Base-by-base conservation (phyloP, 2,329 filamentous ascomycete genomes). In the Scleromitrula shiraiana region DNA sequence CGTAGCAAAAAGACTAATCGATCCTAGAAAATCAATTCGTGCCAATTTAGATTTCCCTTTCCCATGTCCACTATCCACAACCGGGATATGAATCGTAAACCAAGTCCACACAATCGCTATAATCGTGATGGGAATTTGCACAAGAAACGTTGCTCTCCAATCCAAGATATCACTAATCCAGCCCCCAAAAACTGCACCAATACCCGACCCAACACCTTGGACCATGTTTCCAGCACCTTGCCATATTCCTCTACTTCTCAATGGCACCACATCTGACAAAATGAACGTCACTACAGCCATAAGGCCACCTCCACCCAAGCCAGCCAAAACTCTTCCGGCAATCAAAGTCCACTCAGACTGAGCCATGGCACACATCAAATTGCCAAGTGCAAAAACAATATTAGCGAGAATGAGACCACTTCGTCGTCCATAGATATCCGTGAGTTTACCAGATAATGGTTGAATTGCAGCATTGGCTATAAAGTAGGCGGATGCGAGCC, bases 391-490 rank as follows among this genome's bases (percentile, higher is more conserved):
- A 60, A 87, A 87, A 41, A 84, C 65, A 19, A 68, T 62, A 56
- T 85, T 85, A 2, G 77, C 73, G 54, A 82, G 79, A 5, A 88
- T 68, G 5, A 88, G 68, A 53, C 76, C 80, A 59, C 73, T 58
- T 59, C 86, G 85, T 5, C 83, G 75, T 9, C 83, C 82, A 56
- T 86, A 85, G 26, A 87, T 83, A 59, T 86, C 82, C 39, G 74
- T 80, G 4, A 86, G 69, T 56, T 83, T 84, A 40, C 83, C 83
- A 57, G 84, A 88, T 0, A 88, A 67, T 1, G 85, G 85, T 62
- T 90, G 85, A 57, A 85, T 87, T 15, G 81, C 82, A 2, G 84
- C 86, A 42, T 87, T 67, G 2, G 85, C 87, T 45, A 90, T 71
- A 58, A 88, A 84, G 63, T 90, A 85, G 7, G 75, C 76, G 50